Evolutionary conservation across 345 rosid genomes (phyloP), one percentile per base, ranked within the genome.

Genomic region (Hibiscus mutabilis): DNA sequence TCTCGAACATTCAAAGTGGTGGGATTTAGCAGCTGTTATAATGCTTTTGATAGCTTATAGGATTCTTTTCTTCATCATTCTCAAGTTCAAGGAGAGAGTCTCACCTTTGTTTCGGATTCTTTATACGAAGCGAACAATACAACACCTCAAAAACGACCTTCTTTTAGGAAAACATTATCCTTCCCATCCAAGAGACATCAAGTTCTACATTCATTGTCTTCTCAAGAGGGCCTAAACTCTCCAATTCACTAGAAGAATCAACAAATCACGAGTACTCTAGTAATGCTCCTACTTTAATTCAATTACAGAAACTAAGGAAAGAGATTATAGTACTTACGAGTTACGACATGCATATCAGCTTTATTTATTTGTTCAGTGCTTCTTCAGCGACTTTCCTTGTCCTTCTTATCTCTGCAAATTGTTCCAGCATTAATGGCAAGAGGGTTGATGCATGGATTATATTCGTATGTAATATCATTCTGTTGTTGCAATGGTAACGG

Each of bases 1-100:
- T 16, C 47, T 82, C 25, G 67, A 77, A 14, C 73, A 81, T 71
- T 86, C 90, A 6, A 89, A 89, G 72, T 87, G 96, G 96, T 89
- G 86, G 89, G 96, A 89, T 68, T 76, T 87, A n/a, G 84, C 84
- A 8, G 85, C 79, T 14, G 69, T 87, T 27, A 74, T 71, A 35
- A 67, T 70, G 29, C 85, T 86, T 64, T 78, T 87, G 44, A 25
- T 87, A 22, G 22, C 73, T 37, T 89, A 82, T 46, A 86, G 96
- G 64, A 47, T 86, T 58, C 74, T 87, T 6, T 89, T 89, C 82
- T 84, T 83, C 63, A 42, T 73, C n/a, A 82, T 87, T 51, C 88
- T 87, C 65, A 89, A 89, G 85, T 76, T 89, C 51, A 84, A 77
- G 82, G 96, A 89, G 82, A 79, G 84, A 74, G 90, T 85, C 66